Percentiles rank a stretch among this genome's conserved stretches.
These are phyloP conservation scores for Psilocybe cyanescens DNA, from an alignment of 768 basidiomycete species.

Conservation along the genomic window DNA sequence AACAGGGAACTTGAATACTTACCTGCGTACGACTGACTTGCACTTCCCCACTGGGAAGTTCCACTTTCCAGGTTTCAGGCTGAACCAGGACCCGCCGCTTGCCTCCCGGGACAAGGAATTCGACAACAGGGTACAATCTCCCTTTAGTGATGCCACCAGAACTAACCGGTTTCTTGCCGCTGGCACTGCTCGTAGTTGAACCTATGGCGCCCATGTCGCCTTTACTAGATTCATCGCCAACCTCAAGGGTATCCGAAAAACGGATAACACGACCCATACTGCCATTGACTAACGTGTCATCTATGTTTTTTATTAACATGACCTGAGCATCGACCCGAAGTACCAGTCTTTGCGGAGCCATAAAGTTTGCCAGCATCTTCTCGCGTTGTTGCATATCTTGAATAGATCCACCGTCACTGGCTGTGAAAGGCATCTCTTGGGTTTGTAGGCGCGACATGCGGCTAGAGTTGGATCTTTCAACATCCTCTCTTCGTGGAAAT, in stretches of 20 bases:
- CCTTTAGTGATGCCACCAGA: constrained; percentile 18
- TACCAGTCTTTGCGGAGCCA: constrained; percentile 75
- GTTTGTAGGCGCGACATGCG: constrained; percentile 68
- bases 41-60: constrained; percentile 84
- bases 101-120: constrained; percentile 66
- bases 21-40: constrained; percentile 85
- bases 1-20: constrained; percentile 19
- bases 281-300: constrained; percentile 92
- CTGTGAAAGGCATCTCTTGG: constrained; percentile 52
- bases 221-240: constrained; percentile 39
- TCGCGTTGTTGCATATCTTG: constrained; percentile 58
- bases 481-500: constrained; percentile 91
- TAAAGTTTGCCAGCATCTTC: constrained; percentile 87
- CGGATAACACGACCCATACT: constrained; percentile 85
- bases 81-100: constrained; percentile 59
- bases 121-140: constrained; percentile 69
- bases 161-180: constrained; percentile 34
- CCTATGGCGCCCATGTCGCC: constrained; percentile 28
- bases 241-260: constrained; percentile 62
- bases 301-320: constrained; percentile 95
- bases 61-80: constrained; percentile 84
- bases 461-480: constrained; percentile 78
- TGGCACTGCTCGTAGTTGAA: constrained; percentile 15
- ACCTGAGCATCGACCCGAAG: constrained; percentile 87
- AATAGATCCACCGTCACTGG: constrained; percentile 68